A percentile compares a stretch with the other conserved stretches of the same genome.
Evolutionary conservation across 2,329 filamentous ascomycete genomes (phyloP).

Genomic region (Sporothrix humicola): DNA sequence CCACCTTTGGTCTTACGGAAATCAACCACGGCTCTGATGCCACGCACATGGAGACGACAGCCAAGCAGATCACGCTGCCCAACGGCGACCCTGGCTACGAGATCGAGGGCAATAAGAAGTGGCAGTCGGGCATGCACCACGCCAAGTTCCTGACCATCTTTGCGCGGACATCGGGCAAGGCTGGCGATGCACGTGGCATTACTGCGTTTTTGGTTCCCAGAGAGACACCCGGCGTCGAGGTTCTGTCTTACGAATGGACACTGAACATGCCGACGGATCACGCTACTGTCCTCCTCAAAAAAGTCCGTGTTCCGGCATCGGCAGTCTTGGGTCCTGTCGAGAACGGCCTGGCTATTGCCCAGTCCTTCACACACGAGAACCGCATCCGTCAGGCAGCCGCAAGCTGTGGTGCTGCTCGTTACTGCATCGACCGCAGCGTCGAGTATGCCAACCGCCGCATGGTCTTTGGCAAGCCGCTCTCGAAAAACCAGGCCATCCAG

Average conservation of each 20-base stretch:
- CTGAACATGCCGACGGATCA: slow-evolving; percentile 15
- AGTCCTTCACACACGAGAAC: background rate
- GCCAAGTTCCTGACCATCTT: background rate
- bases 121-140: slow-evolving; percentile 10
- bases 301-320: background rate
- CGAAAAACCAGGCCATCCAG: background rate
- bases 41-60: background rate
- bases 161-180: background rate
- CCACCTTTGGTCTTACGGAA: background rate
- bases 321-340: background rate
- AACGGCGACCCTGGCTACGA: background rate
- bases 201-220: background rate
- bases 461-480: background rate
- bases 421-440: slow-evolving; percentile 14
- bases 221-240: background rate
- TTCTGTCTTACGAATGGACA: background rate
- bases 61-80: background rate
- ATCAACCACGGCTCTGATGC: background rate
- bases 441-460: slow-evolving; percentile 4
- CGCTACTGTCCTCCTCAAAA: background rate
- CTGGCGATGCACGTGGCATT: background rate
- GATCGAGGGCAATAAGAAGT: slow-evolving; percentile 14
- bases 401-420: background rate
- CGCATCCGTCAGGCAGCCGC: background rate
- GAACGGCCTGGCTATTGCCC: background rate